Evolutionary conservation across 2,329 filamentous ascomycete genomes (phyloP).

Genomic region (Aspergillus tubingensis): DNA sequence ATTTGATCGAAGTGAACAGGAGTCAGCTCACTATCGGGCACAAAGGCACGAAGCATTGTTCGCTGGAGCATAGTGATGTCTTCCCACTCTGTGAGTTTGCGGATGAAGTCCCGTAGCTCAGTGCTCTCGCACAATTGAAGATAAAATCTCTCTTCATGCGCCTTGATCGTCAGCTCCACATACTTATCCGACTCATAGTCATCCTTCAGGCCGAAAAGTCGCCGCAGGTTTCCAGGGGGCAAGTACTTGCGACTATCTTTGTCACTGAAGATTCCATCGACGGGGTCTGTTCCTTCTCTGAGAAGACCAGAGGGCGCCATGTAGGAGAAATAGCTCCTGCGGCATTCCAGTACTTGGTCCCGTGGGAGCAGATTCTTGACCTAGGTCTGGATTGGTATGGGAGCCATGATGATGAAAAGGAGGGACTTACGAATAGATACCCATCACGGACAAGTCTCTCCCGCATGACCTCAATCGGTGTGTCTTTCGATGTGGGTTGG

Average conservation of each 20-base stretch:
- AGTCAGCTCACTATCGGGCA: constrained; percentile 33
- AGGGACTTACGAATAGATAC: not conserved
- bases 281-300: constrained; percentile 35
- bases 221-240: constrained; percentile 33
- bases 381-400: not conserved
- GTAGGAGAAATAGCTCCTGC: constrained; percentile 47
- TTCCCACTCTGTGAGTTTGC: constrained; percentile 32
- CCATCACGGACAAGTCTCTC: not conserved
- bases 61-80: constrained; percentile 29
- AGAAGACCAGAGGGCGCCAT: constrained; percentile 43
- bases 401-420: not conserved
- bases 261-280: constrained; percentile 44
- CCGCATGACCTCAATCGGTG: not conserved
- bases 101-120: not conserved
- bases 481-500: not conserved
- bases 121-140: not conserved
- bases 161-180: not conserved
- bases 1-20: constrained; percentile 43
- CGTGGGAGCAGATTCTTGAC: not conserved
- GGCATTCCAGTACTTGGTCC: constrained; percentile 15
- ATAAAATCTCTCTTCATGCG: not conserved
- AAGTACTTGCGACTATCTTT: constrained; percentile 36
- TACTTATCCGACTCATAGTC: constrained; percentile 34
- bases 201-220: constrained; percentile 35
- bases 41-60: constrained; percentile 36